These are phyloP conservation scores for Butyriboletus pseudospeciosus DNA, from an alignment of 1,284 basidiomycete species.

Conservation along the genomic window DNA sequence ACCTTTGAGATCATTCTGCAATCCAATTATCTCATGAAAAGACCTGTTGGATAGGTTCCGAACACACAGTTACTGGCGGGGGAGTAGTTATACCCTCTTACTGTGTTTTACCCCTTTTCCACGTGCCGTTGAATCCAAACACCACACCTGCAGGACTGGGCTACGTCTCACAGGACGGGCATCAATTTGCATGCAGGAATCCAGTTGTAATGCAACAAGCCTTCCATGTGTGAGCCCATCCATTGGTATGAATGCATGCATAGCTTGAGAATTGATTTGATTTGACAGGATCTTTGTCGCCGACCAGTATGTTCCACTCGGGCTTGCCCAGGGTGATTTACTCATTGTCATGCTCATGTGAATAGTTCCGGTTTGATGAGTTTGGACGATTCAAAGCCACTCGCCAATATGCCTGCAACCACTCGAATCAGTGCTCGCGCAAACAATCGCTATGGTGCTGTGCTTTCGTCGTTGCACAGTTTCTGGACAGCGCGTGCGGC, in stretches of 20 bases:
- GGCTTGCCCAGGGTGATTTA: background rate
- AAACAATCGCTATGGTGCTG: conserved; percentile 56
- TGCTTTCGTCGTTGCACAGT: conserved; percentile 48
- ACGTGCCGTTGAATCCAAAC: conserved; percentile 37
- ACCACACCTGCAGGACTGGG: conserved; percentile 35
- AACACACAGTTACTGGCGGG: conserved; percentile 42
- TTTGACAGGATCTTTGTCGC: conserved; percentile 27
- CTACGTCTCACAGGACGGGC: conserved; percentile 50
- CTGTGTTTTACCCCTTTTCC: conserved; percentile 54
- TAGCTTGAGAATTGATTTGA: background rate
- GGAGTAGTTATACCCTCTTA: conserved; percentile 48
- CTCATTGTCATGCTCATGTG: background rate
- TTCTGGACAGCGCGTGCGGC: conserved; percentile 55
- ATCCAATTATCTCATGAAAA: background rate
- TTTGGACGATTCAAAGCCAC: conserved; percentile 39
- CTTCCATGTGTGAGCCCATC: conserved; percentile 22
- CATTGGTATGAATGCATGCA: background rate
- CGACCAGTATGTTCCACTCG: conserved; percentile 15
- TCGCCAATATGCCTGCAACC: conserved; percentile 44
- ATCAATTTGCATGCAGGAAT: conserved; percentile 50
- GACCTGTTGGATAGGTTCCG: conserved; percentile 31
- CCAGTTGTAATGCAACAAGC: conserved; percentile 45
- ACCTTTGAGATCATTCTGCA: background rate
- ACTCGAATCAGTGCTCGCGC: conserved; percentile 33
- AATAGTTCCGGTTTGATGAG: conserved; percentile 54